Evolutionary conservation across 768 basidiomycete species (phyloP), one percentile per base, ranked within the genome.

Genomic region (Crucibulum laeve): DNA sequence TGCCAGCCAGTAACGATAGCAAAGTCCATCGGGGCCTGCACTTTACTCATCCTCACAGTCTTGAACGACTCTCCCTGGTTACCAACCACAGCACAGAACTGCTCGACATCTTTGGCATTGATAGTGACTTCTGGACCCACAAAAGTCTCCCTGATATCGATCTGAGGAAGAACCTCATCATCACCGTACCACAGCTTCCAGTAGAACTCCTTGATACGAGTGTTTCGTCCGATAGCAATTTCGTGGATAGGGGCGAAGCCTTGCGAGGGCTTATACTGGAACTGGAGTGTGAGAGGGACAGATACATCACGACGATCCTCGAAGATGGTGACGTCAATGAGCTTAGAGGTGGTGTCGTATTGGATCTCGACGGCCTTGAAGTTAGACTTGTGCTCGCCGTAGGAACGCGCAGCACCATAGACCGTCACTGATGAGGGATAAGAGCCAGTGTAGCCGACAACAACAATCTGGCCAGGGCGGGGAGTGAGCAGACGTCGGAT

Each of bases 141-240:
- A 68, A 97, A 95, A 11, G 77, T 86, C 51, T 89, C 87, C 39
- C 77, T 78, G 42, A 95, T 74, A 54, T 84, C 77, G 48, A 98
- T 81, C n/a, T 76, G 64, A 7, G 93, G 88, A 19, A 97, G 73
- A 1, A 61, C 62, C 53, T 86, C 78, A 48, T 88, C 71, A 57
- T 92, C 91, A 26, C 96, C 93, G 60, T 92, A 95, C 96, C 96
- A 98, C 25, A 98, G 68, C 60, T 84, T 84, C 96, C 96, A 99
- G 72, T 99, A 99, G 61, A 98, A 98, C 54, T 87, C 80, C 69
- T 96, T 98, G 70, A 98, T 94, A 48, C 88, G 81, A 43, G 72
- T 73, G 69, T 95, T 98, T 53, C 94, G 84, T 47, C 77, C 88
- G 6, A 77, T 73, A 4, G 82, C 78, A 45, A 95, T 67, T 61